Base-by-base conservation (phyloP, 257 asterid genomes). In the Lycium barbarum region DNA sequence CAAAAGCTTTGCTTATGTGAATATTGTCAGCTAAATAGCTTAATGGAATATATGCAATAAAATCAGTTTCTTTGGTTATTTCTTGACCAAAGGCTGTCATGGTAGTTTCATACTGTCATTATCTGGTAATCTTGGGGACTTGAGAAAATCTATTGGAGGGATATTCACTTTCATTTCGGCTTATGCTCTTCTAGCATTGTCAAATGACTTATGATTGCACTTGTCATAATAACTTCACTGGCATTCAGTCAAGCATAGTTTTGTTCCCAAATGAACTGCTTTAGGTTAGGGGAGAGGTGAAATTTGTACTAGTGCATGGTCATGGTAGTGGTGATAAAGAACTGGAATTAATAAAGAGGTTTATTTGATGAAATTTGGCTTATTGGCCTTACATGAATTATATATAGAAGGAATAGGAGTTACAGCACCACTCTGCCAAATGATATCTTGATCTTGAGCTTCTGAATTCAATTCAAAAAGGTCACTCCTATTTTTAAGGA, bases 391-490 rank as follows among this genome's bases (percentile, higher is more conserved):
- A 0, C 20, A 51, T 7, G 82, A 76, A 26, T 51, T 7, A 76
- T 15, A 15, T 20, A 51, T 76, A 7, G 2, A 54, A 76, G 22
- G 7, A 20, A 7, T 13, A 76, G 47, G 7, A 47, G 20, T 47
- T 26, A 10, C 81, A 12, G 43, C 20, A 74, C 47, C 61, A 45
- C 40, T 2, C 20, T 13, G 43, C 13, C 61, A 74, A 74, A 74
- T 49, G 61, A 20, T 74, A 74, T 49, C 43, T 74, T 74, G 47
- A 74, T 3, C 61, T 49, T 74, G 81, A 74, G 36, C 20, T 20
- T 62, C 36, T 20, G 38, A 20, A 0, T 20, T 14, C 15, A 62
- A 9, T 62, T 62, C 2, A 62, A 9, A 9, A 62, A 9, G 35
- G 70, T 62, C 38, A 62, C 38, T 4, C 6, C 38, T 62, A 47